Evolutionary conservation across 441 rosid species (phyloP), one percentile per base, ranked within the genome.

Genomic region (Corymbia citriodora): DNA sequence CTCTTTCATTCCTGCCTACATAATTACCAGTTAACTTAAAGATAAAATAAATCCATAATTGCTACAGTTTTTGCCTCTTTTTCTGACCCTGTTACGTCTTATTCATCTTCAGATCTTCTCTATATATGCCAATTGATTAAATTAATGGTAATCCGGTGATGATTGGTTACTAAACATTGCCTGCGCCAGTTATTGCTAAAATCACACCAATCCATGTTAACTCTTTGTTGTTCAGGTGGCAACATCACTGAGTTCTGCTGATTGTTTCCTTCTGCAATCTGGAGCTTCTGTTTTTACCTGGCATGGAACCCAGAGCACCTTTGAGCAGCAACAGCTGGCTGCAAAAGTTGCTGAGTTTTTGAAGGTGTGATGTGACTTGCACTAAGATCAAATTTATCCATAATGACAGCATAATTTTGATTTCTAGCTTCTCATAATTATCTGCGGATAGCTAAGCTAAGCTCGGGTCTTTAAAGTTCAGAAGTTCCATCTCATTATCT

Each of bases 241-340:
- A 91, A 93, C 99, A 54, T 98, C 97, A 59, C 93, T 97, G 93
- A 97, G 96, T 93, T 96, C 99, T 87, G 89, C 91, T 4, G 98
- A 96, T 91, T 98, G 99, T 90, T 97, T 97, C 92, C 96, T 98
- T 93, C 96, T 98, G 95, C 99, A 98, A 96, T 96, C 99, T 93
- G 99, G 99, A 68, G 96, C 98, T 87, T 95, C 98, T 82, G 63
- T 96, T 93, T 97, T 98, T 92, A 94, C 93, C 48, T 98, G 99
- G 99, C 98, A 98, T 92, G 99, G 99, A 91, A 96, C 94, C 92
- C 98, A 97, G 94, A 96, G 99, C 94, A 93, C 98, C 40, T 95
- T 92, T 92, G 99, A 98, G 93, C 98, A 97, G 92, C 97, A 97
- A 94, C 98, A 98, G 90, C 90, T 95, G 91, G 96, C 99, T 50